Conservation (phyloP, 495 filamentous ascomycete genomes). For the Penicillium antarcticum region DNA sequence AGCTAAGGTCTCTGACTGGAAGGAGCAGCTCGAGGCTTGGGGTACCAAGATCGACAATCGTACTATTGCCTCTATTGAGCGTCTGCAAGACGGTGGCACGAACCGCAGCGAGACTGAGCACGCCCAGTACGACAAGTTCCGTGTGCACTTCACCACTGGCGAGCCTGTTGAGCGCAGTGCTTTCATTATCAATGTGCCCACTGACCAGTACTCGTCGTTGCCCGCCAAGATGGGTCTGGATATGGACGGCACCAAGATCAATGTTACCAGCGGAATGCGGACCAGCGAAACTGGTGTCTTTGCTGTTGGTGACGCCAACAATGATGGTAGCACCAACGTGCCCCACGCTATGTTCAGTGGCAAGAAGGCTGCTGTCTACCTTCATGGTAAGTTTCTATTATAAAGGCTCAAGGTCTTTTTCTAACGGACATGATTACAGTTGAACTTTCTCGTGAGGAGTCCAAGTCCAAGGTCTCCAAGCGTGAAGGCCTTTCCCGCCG, state of each 20-base stretch:
- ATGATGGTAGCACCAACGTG: conserved; percentile 55
- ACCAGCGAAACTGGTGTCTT: conserved; percentile 51
- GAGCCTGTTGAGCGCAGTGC: conserved; percentile 40
- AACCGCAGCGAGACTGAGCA: conserved; percentile 32
- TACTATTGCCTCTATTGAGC: conserved; percentile 44
- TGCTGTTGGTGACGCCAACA: conserved; percentile 55
- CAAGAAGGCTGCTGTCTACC: conserved; percentile 52
- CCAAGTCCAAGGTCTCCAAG: conserved; percentile 30
- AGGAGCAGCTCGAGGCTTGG: conserved; percentile 43
- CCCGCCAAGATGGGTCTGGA: conserved; percentile 39
- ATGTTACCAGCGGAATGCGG: conserved; percentile 35
- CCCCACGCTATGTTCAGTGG: conserved; percentile 58
- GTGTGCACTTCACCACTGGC: conserved; percentile 50
- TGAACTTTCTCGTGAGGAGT: conserved; percentile 36
- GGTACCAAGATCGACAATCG: conserved; percentile 52
- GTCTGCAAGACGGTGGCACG: conserved; percentile 40
- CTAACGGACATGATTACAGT: conserved; percentile 17
- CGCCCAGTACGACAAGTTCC: conserved; percentile 47
- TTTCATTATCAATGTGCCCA: conserved; percentile 48
- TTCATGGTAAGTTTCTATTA: conserved; percentile 46
- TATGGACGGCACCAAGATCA: conserved; percentile 43
- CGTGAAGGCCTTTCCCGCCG: conserved; percentile 18
- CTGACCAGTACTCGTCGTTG: conserved; percentile 38
- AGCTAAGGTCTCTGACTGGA: conserved; percentile 39
- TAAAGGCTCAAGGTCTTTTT: neutral